phyloP scores from a whole-genome alignment of 495 filamentous ascomycete genomes.

The Paragyromitra xinjiangensis region DNA sequence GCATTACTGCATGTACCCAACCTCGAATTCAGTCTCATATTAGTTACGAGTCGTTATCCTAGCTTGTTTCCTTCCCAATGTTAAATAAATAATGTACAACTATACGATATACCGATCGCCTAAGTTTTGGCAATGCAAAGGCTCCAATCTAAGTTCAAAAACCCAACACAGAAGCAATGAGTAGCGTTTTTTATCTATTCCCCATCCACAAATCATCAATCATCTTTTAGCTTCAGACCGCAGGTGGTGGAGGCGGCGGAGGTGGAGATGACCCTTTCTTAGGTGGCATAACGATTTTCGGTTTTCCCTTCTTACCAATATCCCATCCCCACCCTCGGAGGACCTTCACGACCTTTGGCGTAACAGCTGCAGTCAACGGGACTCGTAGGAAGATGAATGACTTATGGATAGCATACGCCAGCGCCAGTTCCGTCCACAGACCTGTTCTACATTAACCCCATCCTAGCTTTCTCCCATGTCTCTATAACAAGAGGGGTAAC shows the following conservation, averaged over 20 bases:
- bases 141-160: conserved; percentile 19
- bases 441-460: conserved; percentile 60
- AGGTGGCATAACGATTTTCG: conserved; percentile 9
- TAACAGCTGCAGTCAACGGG: conserved; percentile 85
- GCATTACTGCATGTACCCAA: neutral
- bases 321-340: conserved; percentile 85
- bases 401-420: conserved; percentile 98
- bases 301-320: conserved; percentile 68
- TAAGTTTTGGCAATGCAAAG: conserved; percentile 2
- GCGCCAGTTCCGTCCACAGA: conserved; percentile 86
- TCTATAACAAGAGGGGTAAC: conserved; percentile 43
- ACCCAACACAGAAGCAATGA: conserved; percentile 19
- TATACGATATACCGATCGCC: neutral
- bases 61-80: neutral
- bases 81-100: conserved; percentile 12
- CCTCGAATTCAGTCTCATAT: neutral
- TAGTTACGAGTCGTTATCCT: neutral
- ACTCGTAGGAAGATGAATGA: conserved; percentile 95
- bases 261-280: conserved; percentile 3
- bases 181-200: conserved; percentile 12
- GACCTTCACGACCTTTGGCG: conserved; percentile 88
- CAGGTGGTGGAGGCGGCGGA: neutral
- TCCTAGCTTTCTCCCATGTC: neutral
- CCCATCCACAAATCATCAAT: neutral
- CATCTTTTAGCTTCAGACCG: neutral